These are phyloP conservation scores for Cordyceps cateniannulata DNA, from an alignment of 2,329 filamentous ascomycete species.

Conservation along the genomic window DNA sequence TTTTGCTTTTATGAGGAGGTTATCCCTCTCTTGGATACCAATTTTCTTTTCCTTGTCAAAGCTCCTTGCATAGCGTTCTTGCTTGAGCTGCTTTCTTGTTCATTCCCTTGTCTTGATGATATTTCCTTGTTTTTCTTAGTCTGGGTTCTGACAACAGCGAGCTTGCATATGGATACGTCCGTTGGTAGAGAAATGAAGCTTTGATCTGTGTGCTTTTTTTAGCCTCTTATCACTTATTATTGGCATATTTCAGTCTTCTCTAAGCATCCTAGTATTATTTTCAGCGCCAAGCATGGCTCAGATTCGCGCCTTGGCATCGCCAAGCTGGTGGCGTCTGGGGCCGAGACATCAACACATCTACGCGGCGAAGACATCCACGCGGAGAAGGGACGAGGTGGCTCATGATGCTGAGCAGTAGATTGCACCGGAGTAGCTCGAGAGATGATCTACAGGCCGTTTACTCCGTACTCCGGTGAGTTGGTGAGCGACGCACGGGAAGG, in stretches of 20 bases:
- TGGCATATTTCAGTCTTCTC: no score
- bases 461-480: background rate
- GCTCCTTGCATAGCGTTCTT: background rate
- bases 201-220: background rate
- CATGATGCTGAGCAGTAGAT: background rate
- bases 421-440: background rate
- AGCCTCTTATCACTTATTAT: no score
- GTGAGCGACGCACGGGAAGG: background rate
- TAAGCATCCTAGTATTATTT: no score
- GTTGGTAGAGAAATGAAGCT: background rate
- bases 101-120: no score
- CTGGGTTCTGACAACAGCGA: background rate
- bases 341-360: no score
- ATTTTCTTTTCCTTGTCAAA: background rate
- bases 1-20: background rate
- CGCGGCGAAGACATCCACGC: no score
- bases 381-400: no score
- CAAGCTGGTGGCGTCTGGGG: no score
- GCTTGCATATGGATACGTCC: background rate
- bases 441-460: background rate
- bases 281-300: no score
- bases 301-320: no score
- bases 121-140: background rate
- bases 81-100: background rate
- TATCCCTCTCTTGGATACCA: background rate